These are phyloP conservation scores for Wallacemonas sp. DNA, from an alignment of 208 protist genomes.

Conservation along the genomic window DNA sequence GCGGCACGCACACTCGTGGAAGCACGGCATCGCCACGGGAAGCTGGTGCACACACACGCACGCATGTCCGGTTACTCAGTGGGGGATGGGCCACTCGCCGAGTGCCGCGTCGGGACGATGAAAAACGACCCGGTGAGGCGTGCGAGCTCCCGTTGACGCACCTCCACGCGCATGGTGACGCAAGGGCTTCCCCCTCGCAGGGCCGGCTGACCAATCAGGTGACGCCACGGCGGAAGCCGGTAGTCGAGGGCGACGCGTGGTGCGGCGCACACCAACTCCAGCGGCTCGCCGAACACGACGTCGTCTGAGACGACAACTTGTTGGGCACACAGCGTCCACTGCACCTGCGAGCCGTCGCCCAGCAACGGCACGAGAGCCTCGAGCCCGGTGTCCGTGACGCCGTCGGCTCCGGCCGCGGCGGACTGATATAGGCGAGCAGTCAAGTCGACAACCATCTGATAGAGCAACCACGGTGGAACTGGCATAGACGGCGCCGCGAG, in stretches of 20 bases:
- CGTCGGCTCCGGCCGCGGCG: not conserved
- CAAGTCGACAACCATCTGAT: conserved; percentile 41
- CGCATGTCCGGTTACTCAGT: no score
- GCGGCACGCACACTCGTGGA: no score
- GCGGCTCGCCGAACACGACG: conserved; percentile 27
- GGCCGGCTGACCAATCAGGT: conserved; percentile 58
- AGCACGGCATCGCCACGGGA: no score
- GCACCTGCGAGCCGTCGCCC: not conserved
- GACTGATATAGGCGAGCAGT: conserved; percentile 24
- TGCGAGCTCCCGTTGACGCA: conserved; percentile 53
- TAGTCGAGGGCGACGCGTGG: conserved; percentile 49
- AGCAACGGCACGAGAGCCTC: conserved; percentile 1
- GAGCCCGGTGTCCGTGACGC: not conserved
- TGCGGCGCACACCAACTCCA: conserved; percentile 59
- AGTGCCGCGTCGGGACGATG: conserved; percentile 23
- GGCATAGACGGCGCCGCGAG: not conserved
- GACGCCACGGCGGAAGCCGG: conserved; percentile 71
- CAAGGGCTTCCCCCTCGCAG: conserved; percentile 26
- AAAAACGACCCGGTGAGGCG: conserved; percentile 55
- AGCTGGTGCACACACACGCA: no score
- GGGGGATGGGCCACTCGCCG: no score
- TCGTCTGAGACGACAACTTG: conserved; percentile 51
- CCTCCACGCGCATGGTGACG: conserved; percentile 59
- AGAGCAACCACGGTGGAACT: conserved; percentile 67
- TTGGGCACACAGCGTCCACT: conserved; percentile 50